These are phyloP conservation scores for Phoenix roebelenii DNA, from an alignment of 176 grass and related monocot genomes.

Conservation along the genomic window DNA sequence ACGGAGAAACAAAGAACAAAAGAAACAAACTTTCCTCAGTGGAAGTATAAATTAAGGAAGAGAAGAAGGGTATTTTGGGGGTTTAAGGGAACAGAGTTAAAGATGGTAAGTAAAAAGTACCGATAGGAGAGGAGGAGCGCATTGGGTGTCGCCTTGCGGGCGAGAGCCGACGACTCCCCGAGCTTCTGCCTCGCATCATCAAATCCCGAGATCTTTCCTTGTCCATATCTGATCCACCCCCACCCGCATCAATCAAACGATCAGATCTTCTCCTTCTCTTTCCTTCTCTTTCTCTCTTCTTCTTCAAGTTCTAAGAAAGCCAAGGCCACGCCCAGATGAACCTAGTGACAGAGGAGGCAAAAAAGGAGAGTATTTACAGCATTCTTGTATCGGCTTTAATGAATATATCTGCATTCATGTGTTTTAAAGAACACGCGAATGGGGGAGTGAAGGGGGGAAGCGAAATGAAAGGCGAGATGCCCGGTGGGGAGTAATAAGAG, in stretches of 20 bases:
- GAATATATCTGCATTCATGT: background rate
- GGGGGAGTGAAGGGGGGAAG: background rate
- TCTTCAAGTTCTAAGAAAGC: background rate
- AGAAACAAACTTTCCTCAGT: no score
- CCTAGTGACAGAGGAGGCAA: background rate
- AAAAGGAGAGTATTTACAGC: background rate
- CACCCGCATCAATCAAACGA: background rate
- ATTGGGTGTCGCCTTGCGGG: conserved; percentile 8
- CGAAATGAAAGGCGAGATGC: background rate
- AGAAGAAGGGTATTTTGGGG: background rate
- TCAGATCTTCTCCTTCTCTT: background rate
- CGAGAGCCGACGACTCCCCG: conserved; percentile 5
- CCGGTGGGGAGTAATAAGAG: background rate
- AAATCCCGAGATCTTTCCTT: conserved; percentile 18
- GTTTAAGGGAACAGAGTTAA: background rate
- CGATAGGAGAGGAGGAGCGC: background rate
- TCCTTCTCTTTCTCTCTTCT: background rate
- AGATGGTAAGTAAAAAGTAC: background rate
- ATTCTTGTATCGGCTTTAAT: background rate
- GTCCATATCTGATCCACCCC: conserved; percentile 12
- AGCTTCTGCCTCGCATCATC: conserved; percentile 14
- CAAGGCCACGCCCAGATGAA: background rate
- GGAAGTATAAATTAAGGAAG: background rate
- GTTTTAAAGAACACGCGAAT: background rate
- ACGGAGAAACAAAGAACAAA: no score